These are phyloP conservation scores for Lanmaoa rubissima DNA, from an alignment of 768 basidiomycete genomes.

Conservation along the genomic window DNA sequence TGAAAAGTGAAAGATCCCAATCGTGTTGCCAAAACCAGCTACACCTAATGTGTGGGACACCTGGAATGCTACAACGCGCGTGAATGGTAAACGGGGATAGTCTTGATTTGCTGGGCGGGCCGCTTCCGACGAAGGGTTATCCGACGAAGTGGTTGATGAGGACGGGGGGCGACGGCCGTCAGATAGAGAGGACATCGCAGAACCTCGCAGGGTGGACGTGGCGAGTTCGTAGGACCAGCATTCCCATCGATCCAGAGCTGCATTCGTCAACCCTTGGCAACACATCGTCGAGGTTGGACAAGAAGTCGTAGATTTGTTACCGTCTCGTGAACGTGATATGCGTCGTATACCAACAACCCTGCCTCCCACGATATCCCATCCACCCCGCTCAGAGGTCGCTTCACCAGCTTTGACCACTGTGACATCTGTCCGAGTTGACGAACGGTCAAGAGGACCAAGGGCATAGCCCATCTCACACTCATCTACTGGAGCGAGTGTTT, in stretches of 20 bases:
- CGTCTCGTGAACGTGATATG: conserved; percentile 46
- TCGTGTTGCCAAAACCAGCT: conserved; percentile 79
- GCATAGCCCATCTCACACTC: conserved; percentile 29
- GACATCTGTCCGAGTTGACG: conserved; percentile 46
- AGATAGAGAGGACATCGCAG: conserved; percentile 49
- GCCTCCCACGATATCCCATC: conserved; percentile 66
- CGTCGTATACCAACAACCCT: conserved; percentile 69
- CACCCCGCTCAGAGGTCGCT: conserved; percentile 68
- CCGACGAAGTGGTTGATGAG: neutral
- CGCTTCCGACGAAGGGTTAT: neutral
- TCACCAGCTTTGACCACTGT: conserved; percentile 53
- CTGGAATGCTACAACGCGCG: conserved; percentile 64
- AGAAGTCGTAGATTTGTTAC: conserved; percentile 24
- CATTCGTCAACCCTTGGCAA: conserved; percentile 49
- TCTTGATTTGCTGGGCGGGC: conserved; percentile 9
- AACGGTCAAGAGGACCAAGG: conserved; percentile 36
- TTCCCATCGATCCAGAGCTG: conserved; percentile 81
- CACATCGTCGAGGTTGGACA: conserved; percentile 12
- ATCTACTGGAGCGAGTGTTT: conserved; percentile 39
- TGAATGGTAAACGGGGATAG: conserved; percentile 71
- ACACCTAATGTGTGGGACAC: conserved; percentile 49
- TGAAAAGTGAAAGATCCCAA: conserved; percentile 27
- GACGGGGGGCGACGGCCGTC: conserved; percentile 16
- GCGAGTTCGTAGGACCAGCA: conserved; percentile 73
- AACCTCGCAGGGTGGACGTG: conserved; percentile 45